Evolutionary conservation across 495 filamentous ascomycete species (phyloP), one percentile per base, ranked within the genome.

Genomic region (Aspergillus coremiiformis): DNA sequence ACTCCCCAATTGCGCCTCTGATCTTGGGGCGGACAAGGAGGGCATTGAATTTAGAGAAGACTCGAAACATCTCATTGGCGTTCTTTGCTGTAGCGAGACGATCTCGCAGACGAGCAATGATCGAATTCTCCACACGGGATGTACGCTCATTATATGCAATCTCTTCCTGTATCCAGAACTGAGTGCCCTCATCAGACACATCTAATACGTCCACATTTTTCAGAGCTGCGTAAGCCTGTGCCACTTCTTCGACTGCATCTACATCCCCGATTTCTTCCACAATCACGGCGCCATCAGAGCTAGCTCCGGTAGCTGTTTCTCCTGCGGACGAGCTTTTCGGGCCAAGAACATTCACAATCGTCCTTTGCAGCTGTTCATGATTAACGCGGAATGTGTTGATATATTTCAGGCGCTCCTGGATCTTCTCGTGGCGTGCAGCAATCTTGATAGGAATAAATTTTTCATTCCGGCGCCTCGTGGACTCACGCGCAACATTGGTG

Each of bases 381-480:
- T 96, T 95, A 54, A 88, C 84, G 15, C 93, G 81, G 75, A 99
- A 99, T 17, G 85, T 93, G 60, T 83, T 82, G 60, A 99, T 90
- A 64, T 99, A 97, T 61, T 86, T 88, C 49, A 99, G 64, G 30
- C 93, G 83, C 47, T 93, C 86, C 62, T 95, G 89, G 48, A 90
- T 87, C 66, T 89, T 85, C 24, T 77, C 80, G 64, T 97, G 94
- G 43, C 87, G 84, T 15, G 90, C 82, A 46, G 71, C 73, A 61
- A 99, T 89, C 68, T 97, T 97, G 72, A 99, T 96, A 6, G 92
- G 91, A 55, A 99, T 97, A 68, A 97, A 97, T 59, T 90, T 93
- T 68, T 97, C 93, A 55, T 91, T 90, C 49, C 91, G 82, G 52
- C 89, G 86, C 51, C 90, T 80, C 12, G 87, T 95, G 7, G 92